phyloP scores from a whole-genome alignment of 2,329 filamentous ascomycete species.

The Trichoderma brevicompactum region DNA sequence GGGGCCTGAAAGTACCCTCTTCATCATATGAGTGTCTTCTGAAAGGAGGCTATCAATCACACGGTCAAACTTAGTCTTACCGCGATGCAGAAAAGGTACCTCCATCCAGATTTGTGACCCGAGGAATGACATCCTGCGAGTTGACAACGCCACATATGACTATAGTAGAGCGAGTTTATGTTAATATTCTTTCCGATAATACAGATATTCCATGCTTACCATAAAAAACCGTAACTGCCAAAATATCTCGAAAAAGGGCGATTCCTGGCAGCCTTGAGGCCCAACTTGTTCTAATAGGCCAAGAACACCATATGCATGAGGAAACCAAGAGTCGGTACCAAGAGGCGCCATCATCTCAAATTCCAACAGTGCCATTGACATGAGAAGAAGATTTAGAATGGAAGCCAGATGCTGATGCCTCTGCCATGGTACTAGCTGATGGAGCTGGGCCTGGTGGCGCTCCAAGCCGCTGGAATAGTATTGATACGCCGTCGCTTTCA shows the following conservation, averaged over 20 bases:
- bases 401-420: neutral
- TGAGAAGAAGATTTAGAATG: conserved; percentile 3
- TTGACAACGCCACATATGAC: conserved; percentile 11
- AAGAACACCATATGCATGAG: conserved; percentile 12
- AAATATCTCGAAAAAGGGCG: conserved; percentile 26
- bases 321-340: conserved; percentile 14
- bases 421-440: neutral
- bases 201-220: neutral
- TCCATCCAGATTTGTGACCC: conserved; percentile 11
- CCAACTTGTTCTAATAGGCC: conserved; percentile 9
- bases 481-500: conserved; percentile 5
- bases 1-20: no score
- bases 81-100: conserved; percentile 10
- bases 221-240: conserved; percentile 21
- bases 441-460: conserved; percentile 10
- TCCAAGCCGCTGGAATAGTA: conserved; percentile 12
- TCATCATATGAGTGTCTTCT: neutral
- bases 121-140: conserved; percentile 3
- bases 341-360: conserved; percentile 27
- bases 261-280: conserved; percentile 15
- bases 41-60: conserved; percentile 18
- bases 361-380: conserved; percentile 23
- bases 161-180: neutral
- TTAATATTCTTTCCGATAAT: accelerated
- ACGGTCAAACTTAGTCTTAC: conserved; percentile 23